Base-by-base conservation (phyloP, 2,329 filamentous ascomycete genomes). In the Chrysoporthe puriensis region DNA sequence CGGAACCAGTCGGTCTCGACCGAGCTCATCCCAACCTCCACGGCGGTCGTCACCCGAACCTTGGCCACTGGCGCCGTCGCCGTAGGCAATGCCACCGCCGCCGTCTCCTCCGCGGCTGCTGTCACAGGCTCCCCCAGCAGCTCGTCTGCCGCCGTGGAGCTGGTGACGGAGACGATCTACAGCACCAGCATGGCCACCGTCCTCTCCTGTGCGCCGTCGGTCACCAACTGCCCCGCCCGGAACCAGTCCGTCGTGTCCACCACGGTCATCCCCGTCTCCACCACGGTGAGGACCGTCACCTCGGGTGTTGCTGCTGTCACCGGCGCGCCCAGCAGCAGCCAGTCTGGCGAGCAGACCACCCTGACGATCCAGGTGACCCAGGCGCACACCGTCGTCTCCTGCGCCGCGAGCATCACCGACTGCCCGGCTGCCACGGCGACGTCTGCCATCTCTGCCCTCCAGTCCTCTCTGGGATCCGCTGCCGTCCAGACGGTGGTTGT, bases 361-460 rank as follows among this genome's bases (percentile, higher is more conserved):
- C 32, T 69, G 58, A 69, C 68, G n/a, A 62, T 69, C 32, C 44
- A 59, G 42, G 36, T 69, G 4, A 69, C 68, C 21, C 68, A 69
- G 40, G 62, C 67, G 7, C 52, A 73, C 71, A 76, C 75, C 48
- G 71, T 76, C 70, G 74, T 75, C 16, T 73, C 72, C 44, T 76
- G 75, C 65, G 73, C 71, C 5, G 73, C 73, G 43, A 63, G 71
- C 32, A 73, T 76, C 42, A 70, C 72, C 67, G 75, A 76, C 73
- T 76, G 75, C 71, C 75, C 75, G 14, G 73, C 73, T 26, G 68
- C 68, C 59, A 65, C 65, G 9, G 56, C 46, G 62, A 65, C 68
- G 2, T 54, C 54, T 40, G 65, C 48, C 9, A 59, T 69, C 14
- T 52, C 68, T 16, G 59, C 60, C 1, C 62, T 66, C 44, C 60